Evolutionary conservation across 2,329 filamentous ascomycete species (phyloP), one percentile per base, ranked within the genome.

Genomic region (Claviceps sp.): DNA sequence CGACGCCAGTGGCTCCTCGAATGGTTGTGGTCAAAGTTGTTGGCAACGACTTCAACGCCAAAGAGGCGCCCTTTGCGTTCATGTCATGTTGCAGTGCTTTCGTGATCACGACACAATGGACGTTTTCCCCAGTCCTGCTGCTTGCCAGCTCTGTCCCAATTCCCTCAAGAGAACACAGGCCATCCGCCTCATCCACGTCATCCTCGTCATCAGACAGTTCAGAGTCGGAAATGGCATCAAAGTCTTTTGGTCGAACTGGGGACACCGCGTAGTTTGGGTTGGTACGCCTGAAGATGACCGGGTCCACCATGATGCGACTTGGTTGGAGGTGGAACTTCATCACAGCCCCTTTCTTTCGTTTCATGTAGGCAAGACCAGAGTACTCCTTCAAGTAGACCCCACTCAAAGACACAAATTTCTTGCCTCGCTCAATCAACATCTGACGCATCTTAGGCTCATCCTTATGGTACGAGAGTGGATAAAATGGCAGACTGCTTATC

Each of bases 281-380:
- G 65, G 91, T 87, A 37, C 87, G 80, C 8, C 88, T 81, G 68
- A 94, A 89, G 43, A 86, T 87, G 3, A 81, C 81, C 0, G 88
- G 81, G 62, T 95, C 90, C 24, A 95, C 75, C 89, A 95, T 95
- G 56, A 95, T 77, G 34, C 90, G 82, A 18, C 89, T 86, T 55
- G 89, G 87, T 56, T 89, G 88, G 65, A 95, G 84, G 62, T 89
- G 89, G 66, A 94, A 84, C 65, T 89, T 91, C 63, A 86, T 71
- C 14, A 54, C 75, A 20, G 52, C 47, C 4, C 56, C 72, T 60
- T 84, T 84, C 71, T 88, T 88, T 65, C 85, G 84, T 72, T 91
- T 94, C 71, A 82, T 80, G 67, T 89, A 95, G 0, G 86, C 89
- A 69, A 95, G 81, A 2, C 89, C 89, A 51, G 90, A 84, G 65